Percentiles rank a stretch among this genome's conserved stretches.
Conservation (phyloP, 192 early-diverging fungal species). For the Phycomyces nitens region DNA sequence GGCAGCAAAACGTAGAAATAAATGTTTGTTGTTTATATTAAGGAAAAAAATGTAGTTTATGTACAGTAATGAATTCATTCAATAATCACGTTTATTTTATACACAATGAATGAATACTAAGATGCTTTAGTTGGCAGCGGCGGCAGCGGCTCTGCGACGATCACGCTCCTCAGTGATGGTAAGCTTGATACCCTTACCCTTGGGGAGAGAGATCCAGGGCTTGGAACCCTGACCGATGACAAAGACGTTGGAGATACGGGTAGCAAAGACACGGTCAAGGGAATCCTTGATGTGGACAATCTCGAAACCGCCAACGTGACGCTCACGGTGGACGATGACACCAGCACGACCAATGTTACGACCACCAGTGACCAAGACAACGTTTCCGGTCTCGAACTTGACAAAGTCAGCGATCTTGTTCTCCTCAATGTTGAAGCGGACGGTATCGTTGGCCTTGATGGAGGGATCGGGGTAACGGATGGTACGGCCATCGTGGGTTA, state of each 20-base stretch:
- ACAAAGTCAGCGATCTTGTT: constrained; percentile 91
- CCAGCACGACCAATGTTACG: constrained; percentile 99
- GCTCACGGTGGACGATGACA: constrained; percentile 93
- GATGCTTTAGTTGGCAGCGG: background rate
- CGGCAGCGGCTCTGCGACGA: constrained; percentile 48
- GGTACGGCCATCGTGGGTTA: constrained; percentile 99
- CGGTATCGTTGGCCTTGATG: constrained; percentile 99
- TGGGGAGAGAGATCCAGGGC: constrained; percentile 96
- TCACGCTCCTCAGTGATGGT: constrained; percentile 99
- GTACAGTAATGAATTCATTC: no score
- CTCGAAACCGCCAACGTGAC: constrained; percentile 97
- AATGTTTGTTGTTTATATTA: no score
- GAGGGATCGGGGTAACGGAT: constrained; percentile 99
- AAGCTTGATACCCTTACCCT: constrained; percentile 98
- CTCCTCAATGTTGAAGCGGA: constrained; percentile 93
- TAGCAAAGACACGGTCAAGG: constrained; percentile 93
- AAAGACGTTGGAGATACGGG: constrained; percentile 95
- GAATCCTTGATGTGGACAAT: constrained; percentile 99
- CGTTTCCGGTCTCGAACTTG: constrained; percentile 98
- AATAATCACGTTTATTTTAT: background rate
- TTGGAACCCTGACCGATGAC: constrained; percentile 83
- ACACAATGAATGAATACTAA: background rate
- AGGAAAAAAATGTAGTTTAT: no score
- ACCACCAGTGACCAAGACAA: constrained; percentile 98
- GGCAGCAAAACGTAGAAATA: constrained; percentile 29